Evolutionary conservation across 2,329 filamentous ascomycete genomes (phyloP), one percentile per base, ranked within the genome.

Genomic region (Verticillium klebahnii): DNA sequence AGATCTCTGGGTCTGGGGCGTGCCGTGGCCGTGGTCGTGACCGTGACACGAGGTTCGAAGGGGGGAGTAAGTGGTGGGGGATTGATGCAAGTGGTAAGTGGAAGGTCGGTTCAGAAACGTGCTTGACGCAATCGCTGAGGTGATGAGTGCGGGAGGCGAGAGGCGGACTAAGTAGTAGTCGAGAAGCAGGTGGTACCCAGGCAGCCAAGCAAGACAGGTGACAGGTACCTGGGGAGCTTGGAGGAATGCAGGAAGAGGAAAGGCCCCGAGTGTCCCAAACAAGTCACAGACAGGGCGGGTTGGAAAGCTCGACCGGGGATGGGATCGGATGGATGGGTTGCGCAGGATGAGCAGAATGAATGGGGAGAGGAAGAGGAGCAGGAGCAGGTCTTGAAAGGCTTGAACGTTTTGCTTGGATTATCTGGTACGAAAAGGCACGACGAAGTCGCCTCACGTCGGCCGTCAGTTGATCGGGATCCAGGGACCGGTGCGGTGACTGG

Each of bases 101-200:
- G 34, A 50, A 50, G 19, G n/a, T 11, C 29, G 29, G 29, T 29
- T 29, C 29, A 56, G 60, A 65, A 60, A 66, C 63, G 64, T 65
- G 61, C 59, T 66, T 54, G 61, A 61, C 63, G 64, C 61, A 65
- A 65, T 61, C 23, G 59, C 50, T 65, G 63, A 66, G 61, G 63
- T 62, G 63, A 66, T 63, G 45, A 31, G 57, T 40, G 45, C 8
- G 50, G 25, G 56, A 37, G 50, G 45, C 55, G 34, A 56, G 15
- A 56, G 31, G 31, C 34, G 55, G 55, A 37, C 55, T 56, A 56
- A 56, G 55, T 32, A 56, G 36, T 29, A 34, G 50, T n/a, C n/a
- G 29, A 23, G n/a, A 56, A 36, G 29, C 29, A 56, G 39, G 29
- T n/a, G 39, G 52, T 60, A 45, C 17, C 37, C n/a, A 56, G 54